phyloP scores from a whole-genome alignment of 2,329 filamentous ascomycete species.

The Alternaria postmessia region DNA sequence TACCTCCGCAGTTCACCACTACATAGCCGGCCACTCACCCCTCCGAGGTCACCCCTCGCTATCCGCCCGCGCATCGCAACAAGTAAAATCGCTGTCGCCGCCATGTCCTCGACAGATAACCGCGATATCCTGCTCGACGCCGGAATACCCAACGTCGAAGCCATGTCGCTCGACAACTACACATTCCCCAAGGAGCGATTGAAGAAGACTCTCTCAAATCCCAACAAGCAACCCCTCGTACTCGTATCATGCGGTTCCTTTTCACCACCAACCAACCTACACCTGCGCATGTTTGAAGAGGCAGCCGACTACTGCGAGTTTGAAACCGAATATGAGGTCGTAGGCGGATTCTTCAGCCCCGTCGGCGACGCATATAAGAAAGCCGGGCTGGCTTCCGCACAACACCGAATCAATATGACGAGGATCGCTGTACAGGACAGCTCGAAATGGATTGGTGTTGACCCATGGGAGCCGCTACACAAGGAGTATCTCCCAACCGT shows the following conservation, averaged over 20 bases:
- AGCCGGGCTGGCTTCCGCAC: slow-evolving; percentile 75
- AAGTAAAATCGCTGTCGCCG: slow-evolving; percentile 6
- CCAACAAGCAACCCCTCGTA: slow-evolving; percentile 68
- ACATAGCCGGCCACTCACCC: slow-evolving; percentile 17
- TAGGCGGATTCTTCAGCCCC: slow-evolving; percentile 86
- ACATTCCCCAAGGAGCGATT: slow-evolving; percentile 69
- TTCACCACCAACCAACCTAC: slow-evolving; percentile 77
- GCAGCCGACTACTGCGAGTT: slow-evolving; percentile 80
- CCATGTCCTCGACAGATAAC: slow-evolving; percentile 36
- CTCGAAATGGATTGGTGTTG: slow-evolving; percentile 50
- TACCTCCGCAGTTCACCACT: slow-evolving; percentile 6
- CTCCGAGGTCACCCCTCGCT: slow-evolving; percentile 18
- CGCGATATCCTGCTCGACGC: slow-evolving; percentile 32
- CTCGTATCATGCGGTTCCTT: slow-evolving; percentile 76
- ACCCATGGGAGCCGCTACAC: slow-evolving; percentile 76
- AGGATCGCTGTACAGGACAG: slow-evolving; percentile 79
- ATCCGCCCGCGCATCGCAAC: slow-evolving; percentile 10
- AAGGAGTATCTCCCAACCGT: slow-evolving; percentile 88
- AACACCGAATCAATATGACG: slow-evolving; percentile 85
- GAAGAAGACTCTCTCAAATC: slow-evolving; percentile 63
- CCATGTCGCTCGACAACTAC: slow-evolving; percentile 59
- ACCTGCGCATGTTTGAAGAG: slow-evolving; percentile 89
- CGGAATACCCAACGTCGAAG: slow-evolving; percentile 35
- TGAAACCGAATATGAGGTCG: slow-evolving; percentile 76
- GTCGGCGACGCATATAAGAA: slow-evolving; percentile 82